Evolutionary conservation across 768 basidiomycete genomes (phyloP).

Genomic region (Suillus bovinus): DNA sequence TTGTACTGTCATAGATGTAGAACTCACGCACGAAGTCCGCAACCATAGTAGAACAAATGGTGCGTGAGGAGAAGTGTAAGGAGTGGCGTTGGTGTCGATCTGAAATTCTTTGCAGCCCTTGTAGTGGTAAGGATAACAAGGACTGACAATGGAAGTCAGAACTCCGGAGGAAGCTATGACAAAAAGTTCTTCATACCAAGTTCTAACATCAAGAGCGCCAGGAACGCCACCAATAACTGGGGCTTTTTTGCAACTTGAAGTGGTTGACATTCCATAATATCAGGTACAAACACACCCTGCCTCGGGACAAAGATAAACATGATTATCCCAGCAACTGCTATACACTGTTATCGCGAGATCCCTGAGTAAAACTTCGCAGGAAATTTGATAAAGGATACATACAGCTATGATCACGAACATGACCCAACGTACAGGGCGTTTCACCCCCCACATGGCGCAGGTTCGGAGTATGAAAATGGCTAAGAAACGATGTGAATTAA

Average conservation of each 20-base stretch:
- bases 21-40: neutral
- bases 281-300: neutral
- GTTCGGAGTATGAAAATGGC: conserved; percentile 1
- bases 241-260: neutral
- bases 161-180: neutral
- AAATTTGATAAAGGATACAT: neutral
- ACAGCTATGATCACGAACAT: neutral
- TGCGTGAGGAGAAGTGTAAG: neutral
- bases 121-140: neutral
- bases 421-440: neutral
- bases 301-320: neutral
- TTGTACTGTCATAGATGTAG: neutral
- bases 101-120: neutral
- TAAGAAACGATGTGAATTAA: neutral
- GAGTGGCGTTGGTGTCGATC: neutral
- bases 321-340: too few relatives aligned
- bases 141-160: neutral
- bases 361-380: neutral
- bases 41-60: neutral
- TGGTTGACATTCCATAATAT: neutral
- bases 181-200: neutral
- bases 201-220: neutral
- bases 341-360: neutral
- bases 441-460: neutral
- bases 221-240: neutral